Evolutionary conservation across 805 yeast genomes (phyloP), one percentile per base, ranked within the genome.

Genomic region (Saccharomycopsis javanensis): DNA sequence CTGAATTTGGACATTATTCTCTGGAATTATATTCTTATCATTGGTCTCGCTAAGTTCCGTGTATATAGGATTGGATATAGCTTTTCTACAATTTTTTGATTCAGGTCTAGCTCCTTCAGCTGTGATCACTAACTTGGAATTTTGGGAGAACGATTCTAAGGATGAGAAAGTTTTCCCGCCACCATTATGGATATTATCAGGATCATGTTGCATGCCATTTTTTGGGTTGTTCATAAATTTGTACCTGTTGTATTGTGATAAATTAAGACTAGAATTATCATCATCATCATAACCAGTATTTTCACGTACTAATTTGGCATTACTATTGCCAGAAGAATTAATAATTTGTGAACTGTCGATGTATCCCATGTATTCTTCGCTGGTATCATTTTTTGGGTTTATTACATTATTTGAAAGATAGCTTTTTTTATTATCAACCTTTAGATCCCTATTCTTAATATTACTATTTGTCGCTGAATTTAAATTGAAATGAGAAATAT

Each of bases 341-440:
- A 54, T 34, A 27, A 54, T 53, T 20, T 54, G 59, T 7, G 54
- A 25, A 16, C 57, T 38, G 25, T 57, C 55, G 15, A 59, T 56
- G 46, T 57, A 59, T 28, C 59, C 55, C 10, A 59, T 59, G 46
- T 46, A 38, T 25, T 54, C 56, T 28, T 38, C 54, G n/a, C 46
- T 56, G 16, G 33, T 20, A n/a, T 54, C 53, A 33, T 15, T 48
- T 34, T 23, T 18, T 15, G 54, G 6, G 5, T 23, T 3, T 25
- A 18, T 34, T 18, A 23, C 8, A 27, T 52, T 52, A 15, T 16
- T 1, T 28, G 34, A 13, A 15, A 7, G 34, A n/a, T 25, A 27
- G 15, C 13, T 13, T 27, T 16, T 48, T 5, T 48, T 27, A 8
- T 16, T 27, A 42, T 42, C 25, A 10, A 7, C 5, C 15, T 5